Evolutionary conservation across 164 flowering plant species (phyloP).

Genomic region (Umbilicus rupestris): DNA sequence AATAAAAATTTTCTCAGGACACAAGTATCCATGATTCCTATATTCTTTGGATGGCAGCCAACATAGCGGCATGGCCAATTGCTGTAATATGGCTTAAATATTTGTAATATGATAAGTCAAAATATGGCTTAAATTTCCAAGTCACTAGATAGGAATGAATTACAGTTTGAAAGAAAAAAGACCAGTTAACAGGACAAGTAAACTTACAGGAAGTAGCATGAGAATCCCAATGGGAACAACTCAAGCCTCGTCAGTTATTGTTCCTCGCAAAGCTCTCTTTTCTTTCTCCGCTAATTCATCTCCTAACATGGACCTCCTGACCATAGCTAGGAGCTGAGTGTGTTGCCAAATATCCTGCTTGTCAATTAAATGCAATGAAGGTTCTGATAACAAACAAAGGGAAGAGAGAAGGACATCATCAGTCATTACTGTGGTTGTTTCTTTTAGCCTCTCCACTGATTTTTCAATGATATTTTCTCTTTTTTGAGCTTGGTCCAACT

Average conservation of each 20-base stretch:
- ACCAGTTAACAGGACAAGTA: background rate
- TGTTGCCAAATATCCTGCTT: slow-evolving; percentile 94
- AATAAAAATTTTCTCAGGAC: no score
- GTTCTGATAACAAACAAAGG: background rate
- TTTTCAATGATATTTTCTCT: slow-evolving; percentile 53
- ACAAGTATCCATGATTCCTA: no score
- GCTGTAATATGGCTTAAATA: no score
- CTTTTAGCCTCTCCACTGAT: slow-evolving; percentile 74
- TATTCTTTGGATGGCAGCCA: slow-evolving; percentile 92
- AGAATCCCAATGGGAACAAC: slow-evolving; percentile 93
- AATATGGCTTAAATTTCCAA: background rate
- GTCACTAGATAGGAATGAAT: background rate
- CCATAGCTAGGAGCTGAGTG: slow-evolving; percentile 87
- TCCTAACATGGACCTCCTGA: slow-evolving; percentile 60
- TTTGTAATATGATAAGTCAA: no score
- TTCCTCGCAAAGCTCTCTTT: slow-evolving; percentile 69
- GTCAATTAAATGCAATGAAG: no score
- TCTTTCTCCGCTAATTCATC: slow-evolving; percentile 93
- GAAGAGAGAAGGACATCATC: background rate
- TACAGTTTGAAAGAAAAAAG: background rate
- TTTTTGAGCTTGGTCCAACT: slow-evolving; percentile 41
- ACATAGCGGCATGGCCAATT: slow-evolving; percentile 94
- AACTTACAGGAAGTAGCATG: slow-evolving; percentile 96
- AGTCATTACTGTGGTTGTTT: slow-evolving; percentile 57
- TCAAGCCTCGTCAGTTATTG: slow-evolving; percentile 84